Conservation (phyloP, 768 basidiomycete genomes). For the Pleurotus salmoneostramineus region DNA sequence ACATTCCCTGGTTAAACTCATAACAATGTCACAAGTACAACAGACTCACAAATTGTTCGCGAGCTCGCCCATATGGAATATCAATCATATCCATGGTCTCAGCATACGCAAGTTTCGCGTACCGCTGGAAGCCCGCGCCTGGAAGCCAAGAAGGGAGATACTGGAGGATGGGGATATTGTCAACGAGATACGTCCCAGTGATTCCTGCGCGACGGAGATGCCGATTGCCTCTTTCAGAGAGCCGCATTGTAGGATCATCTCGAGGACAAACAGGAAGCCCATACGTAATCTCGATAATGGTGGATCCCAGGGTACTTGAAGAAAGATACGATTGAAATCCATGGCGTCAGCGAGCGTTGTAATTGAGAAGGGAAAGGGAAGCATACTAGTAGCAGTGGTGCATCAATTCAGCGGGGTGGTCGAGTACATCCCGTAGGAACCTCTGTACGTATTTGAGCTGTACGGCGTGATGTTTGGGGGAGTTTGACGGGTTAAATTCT, state of each 20-base stretch:
- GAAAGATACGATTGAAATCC: background rate
- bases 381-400: conserved; percentile 24
- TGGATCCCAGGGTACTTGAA: background rate
- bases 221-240: conserved; percentile 33
- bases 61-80: conserved; percentile 23
- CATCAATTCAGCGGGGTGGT: conserved; percentile 32
- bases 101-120: conserved; percentile 26
- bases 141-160: conserved; percentile 27
- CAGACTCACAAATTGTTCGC: background rate
- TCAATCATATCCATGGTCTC: conserved; percentile 24
- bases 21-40: too few relatives aligned
- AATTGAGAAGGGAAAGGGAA: background rate
- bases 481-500: conserved; percentile 32
- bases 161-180: conserved; percentile 22
- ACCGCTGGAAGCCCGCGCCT: conserved; percentile 23
- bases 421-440: conserved; percentile 26
- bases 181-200: conserved; percentile 35
- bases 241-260: conserved; percentile 39
- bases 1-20: background rate
- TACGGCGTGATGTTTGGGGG: conserved; percentile 22
- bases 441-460: conserved; percentile 24
- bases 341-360: too few relatives aligned
- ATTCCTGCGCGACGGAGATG: conserved; percentile 27
- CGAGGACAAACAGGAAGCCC: conserved; percentile 35
- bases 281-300: conserved; percentile 27